Evolutionary conservation across 169 alveolate species (phyloP), one percentile per base, ranked within the genome.

Genomic region (Cryptosporidium sp.): DNA sequence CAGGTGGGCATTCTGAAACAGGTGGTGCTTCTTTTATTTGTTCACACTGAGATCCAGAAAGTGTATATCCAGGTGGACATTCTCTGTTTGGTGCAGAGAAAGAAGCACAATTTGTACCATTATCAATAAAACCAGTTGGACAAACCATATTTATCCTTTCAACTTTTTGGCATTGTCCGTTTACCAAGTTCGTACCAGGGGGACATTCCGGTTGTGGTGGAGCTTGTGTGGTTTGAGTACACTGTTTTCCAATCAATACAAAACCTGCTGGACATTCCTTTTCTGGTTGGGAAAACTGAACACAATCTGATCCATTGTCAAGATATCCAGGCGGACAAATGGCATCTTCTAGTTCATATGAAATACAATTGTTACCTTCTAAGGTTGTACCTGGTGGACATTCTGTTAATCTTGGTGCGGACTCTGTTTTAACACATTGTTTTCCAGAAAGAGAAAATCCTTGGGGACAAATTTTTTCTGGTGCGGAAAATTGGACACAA

Each of bases 171-270:
- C 89, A 80, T 59, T 80, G 74, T 62, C 89, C 89, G 62, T 80
- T 80, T 23, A 80, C 89, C 10, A 80, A 37, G 52, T 59, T 80
- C 39, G 89, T 80, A 26, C 89, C 89, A 9, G 68, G 68, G 9
- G 89, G 89, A 29, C 89, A 80, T 35, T 80, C 89, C 1, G 89
- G 89, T 41, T 80, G 89, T 10, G 89, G 89, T 21, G 89, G 75
- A 35, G 89, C 68, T 62, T 80, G 89, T 3, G 89, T 80, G 6
- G 89, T 59, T 16, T 80, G 89, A 21, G 80, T 80, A 65, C 89
- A 80, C 26, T 80, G 89, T 62, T 80, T 80, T 43, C 89, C 89
- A 37, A 65, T 80, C 23, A 80, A 67, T 12, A 80, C 89, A 80
- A 62, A 80, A 5, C 89, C 89, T 43, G 41, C n/a, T 35, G 89